Evolutionary conservation across 2,329 filamentous ascomycete genomes (phyloP), one percentile per base, ranked within the genome.

Genomic region (Akanthomyces dipterigenus): DNA sequence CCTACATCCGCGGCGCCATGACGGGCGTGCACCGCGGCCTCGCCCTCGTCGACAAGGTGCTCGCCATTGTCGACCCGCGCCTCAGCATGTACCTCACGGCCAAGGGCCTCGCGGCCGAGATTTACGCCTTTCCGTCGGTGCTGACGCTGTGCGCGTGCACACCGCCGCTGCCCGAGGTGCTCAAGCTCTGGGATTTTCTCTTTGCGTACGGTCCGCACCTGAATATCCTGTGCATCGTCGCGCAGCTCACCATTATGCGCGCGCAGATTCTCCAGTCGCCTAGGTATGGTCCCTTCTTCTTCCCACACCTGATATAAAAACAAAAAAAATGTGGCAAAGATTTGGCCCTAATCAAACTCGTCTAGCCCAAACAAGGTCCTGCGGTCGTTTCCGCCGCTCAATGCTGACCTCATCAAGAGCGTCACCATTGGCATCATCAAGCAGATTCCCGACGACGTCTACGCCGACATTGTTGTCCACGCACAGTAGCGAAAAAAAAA

Each of bases 121-220:
- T 99, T 60, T 99, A 98, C 72, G 95, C 93, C 2, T 99, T 99
- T 70, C 91, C 95, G 1, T 96, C 91, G 1, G 95, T 99, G 0
- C 79, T 98, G 65, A 99, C 95, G 0, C 82, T 99, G 55, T 97
- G 92, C 70, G 95, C 95, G 28, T 98, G 95, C 74, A 99, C 95
- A 18, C 95, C 95, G 18, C 95, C 95, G 2, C 76, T 99, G 60
- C 93, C 93, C 0, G 93, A 99, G 75, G 95, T 99, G 0, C 76
- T 99, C 60, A 85, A 90, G 64, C 82, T 99, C 2, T 99, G 95
- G 95, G 95, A 99, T 73, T 99, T 99, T 68, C 76, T 99, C 24
- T 96, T 99, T 70, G 93, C 95, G 0, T 99, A 97, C 67, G 95
- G 95, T 0, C 88, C 92, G 40, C 95, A 99, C 73, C 75, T 99